Base-by-base conservation (phyloP, 345 rosid species). In the Populus ilicifolia region DNA sequence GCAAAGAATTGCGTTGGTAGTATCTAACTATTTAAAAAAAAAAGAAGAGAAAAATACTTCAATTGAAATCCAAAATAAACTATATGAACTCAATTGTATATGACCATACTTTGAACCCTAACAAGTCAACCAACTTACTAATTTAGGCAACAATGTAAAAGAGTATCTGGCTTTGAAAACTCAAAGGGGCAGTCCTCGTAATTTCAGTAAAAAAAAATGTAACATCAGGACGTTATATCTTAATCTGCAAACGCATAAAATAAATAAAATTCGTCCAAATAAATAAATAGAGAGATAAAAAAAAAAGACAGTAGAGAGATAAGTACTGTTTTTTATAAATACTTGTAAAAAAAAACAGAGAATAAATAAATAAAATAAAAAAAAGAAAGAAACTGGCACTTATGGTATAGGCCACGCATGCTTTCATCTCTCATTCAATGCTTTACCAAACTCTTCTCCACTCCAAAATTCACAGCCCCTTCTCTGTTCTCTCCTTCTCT, bases 381-480 rank as follows among this genome's bases (percentile, higher is more conserved):
- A 35, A 13, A 76, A 79, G 66, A 65, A 46, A 67, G 67, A 84
- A 84, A 80, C 66, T 73, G 86, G 79, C 81, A 78, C 75, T 86
- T 85, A 77, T 76, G 41, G 80, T 46, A 68, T 41, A 69, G 67
- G 39, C 76, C 80, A 80, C 78, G 76, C 81, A 72, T 64, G 77
- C 79, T 77, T 79, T 81, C 67, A 80, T 72, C 79, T 82, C 83
- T 73, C 80, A 86, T 83, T 89, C 86, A 88, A 89, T 87, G 90
- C 91, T 85, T 87, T 86, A 93, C 94, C 96, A 80, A 91, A 91
- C 93, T 83, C 80, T 13, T 79, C 77, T 85, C 70, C 75, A 75
- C 76, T 80, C 78, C 69, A 71, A 14, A 67, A 33, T 70, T 76
- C 30, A 52, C 72, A 29, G 1, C 68, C 71, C 29, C 63, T 69